A percentile compares a stretch with the other conserved stretches of the same genome.
Evolutionary conservation across 2,329 filamentous ascomycete genomes (phyloP).

Genomic region (Sarocladium brachiariae): DNA sequence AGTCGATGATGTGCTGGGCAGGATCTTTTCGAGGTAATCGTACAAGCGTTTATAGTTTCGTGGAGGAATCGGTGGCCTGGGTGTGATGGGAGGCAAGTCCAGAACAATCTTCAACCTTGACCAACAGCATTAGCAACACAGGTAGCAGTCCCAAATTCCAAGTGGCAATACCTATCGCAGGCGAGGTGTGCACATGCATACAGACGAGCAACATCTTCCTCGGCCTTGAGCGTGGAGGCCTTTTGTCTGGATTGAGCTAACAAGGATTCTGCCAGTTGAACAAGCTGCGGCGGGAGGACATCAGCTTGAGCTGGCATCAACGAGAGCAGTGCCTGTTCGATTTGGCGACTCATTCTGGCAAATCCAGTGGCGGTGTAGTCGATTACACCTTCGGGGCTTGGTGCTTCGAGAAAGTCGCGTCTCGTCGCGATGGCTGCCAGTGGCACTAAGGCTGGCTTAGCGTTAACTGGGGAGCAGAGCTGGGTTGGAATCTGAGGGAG

Average conservation of each 20-base stretch:
- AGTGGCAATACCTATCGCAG: slow-evolving; percentile 61
- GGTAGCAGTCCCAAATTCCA: not conserved
- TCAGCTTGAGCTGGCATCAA: slow-evolving; percentile 67
- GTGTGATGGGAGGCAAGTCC: slow-evolving; percentile 69
- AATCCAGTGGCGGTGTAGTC: not conserved
- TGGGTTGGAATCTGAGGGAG: not conserved
- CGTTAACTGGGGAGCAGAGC: not conserved
- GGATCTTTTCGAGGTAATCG: slow-evolving; percentile 66
- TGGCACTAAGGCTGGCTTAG: too few relatives aligned
- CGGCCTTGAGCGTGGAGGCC: slow-evolving; percentile 69
- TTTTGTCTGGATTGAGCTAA: slow-evolving; percentile 74
- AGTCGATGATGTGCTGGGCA: slow-evolving; percentile 38
- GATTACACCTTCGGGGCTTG: not conserved
- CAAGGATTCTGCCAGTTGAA: slow-evolving; percentile 65
- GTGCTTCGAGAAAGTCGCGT: not conserved
- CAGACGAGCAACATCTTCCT: slow-evolving; percentile 79
- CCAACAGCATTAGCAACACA: not conserved
- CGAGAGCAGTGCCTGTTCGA: slow-evolving; percentile 66
- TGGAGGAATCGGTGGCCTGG: slow-evolving; percentile 70
- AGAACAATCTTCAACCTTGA: slow-evolving; percentile 67
- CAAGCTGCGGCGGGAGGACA: slow-evolving; percentile 59
- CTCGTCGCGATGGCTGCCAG: not conserved
- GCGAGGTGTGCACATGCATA: slow-evolving; percentile 87
- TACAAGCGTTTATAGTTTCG: slow-evolving; percentile 80
- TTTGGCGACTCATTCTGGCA: slow-evolving; percentile 61